Conservation (phyloP, 2,329 filamentous ascomycete species). For the Thelonectria olida region DNA sequence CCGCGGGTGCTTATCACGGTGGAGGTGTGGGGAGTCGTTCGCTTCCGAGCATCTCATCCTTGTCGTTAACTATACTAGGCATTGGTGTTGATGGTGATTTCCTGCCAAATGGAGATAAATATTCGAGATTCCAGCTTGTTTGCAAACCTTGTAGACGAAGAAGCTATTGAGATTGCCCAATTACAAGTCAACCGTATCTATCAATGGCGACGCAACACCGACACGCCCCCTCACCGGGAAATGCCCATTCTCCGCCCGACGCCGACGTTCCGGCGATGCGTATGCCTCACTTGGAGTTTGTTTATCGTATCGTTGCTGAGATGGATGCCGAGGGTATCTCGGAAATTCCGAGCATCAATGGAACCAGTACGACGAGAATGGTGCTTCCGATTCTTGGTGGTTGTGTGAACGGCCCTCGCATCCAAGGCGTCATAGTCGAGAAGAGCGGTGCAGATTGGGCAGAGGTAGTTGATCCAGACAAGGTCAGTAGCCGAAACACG, state of each 20-base stretch:
- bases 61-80: not conserved
- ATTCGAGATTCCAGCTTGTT: not conserved
- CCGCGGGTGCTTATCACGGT: conserved; percentile 5
- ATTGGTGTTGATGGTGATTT: not conserved
- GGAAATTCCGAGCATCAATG: conserved; percentile 22
- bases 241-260: conserved; percentile 15
- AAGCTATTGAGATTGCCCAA: not conserved
- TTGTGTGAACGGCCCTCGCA: conserved; percentile 22
- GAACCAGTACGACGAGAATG: conserved; percentile 18
- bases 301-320: conserved; percentile 34
- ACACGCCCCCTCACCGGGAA: conserved; percentile 30
- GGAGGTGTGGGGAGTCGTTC: not conserved
- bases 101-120: conserved; percentile 6
- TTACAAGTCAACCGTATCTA: not conserved
- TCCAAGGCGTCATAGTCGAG: conserved; percentile 27
- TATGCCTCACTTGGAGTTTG: conserved; percentile 33
- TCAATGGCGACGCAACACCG: conserved; percentile 8
- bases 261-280: conserved; percentile 21
- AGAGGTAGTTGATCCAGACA: conserved; percentile 24
- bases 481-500: conserved; percentile 5
- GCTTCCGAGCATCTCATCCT: not conserved
- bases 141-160: not conserved
- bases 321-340: conserved; percentile 28
- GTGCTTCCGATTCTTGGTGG: conserved; percentile 31
- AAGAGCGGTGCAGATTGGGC: conserved; percentile 34